Evolutionary conservation across 305 asterid species (phyloP).

Genomic region (Fraxinus velutina): DNA sequence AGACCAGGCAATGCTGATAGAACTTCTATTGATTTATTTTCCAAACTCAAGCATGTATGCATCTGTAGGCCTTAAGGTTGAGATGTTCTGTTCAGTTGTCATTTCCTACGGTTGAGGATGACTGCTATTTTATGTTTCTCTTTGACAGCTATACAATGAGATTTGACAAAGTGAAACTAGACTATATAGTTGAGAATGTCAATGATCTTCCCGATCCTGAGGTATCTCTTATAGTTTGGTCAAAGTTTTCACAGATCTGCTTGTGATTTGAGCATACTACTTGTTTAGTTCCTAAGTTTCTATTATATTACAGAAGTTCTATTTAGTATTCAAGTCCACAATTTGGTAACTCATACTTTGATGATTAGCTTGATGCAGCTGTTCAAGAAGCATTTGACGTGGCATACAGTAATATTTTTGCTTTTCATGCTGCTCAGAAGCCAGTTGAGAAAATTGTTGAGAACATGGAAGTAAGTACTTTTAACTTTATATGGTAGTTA

Average conservation of each 20-base stretch:
- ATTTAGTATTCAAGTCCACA: constrained; percentile 13
- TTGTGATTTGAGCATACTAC: constrained; percentile 7
- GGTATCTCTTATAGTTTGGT: constrained; percentile 39
- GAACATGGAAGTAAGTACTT: constrained; percentile 75
- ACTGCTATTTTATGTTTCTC: background rate
- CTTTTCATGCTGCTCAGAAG: constrained; percentile 89
- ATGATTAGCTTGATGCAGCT: constrained; percentile 68
- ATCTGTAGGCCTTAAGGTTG: background rate
- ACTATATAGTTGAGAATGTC: constrained; percentile 61
- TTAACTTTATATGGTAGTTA: constrained; percentile 11
- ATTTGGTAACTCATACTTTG: constrained; percentile 22
- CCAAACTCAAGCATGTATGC: background rate
- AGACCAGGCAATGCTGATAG: constrained; percentile 3
- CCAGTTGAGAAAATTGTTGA: constrained; percentile 77
- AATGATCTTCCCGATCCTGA: constrained; percentile 76
- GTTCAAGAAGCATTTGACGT: constrained; percentile 92
- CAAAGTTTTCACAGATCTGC: background rate
- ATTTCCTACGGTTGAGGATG: background rate
- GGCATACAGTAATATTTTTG: constrained; percentile 81
- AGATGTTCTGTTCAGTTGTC: constrained; percentile 1
- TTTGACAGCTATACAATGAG: constrained; percentile 64
- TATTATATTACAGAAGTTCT: background rate
- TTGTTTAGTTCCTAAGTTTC: background rate
- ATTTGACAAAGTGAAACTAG: constrained; percentile 81
- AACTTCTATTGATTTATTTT: background rate